These are phyloP conservation scores for Teratosphaeria pseudoeucalypti DNA, from an alignment of 2,329 filamentous ascomycete species.

Conservation along the genomic window DNA sequence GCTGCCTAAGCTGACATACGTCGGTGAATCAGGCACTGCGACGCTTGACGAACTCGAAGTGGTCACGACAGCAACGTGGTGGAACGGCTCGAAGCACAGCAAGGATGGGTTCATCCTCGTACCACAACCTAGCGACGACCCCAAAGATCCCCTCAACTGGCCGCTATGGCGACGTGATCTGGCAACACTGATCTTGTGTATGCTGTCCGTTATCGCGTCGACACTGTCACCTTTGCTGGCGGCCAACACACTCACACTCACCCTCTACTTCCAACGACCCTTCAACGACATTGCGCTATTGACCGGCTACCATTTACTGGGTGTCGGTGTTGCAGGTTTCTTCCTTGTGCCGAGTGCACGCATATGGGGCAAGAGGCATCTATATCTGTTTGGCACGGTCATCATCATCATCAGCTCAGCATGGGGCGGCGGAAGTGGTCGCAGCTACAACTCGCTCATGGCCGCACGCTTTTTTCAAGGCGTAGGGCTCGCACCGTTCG, in stretches of 20 bases:
- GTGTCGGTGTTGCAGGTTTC: slow-evolving; percentile 69
- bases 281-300: slow-evolving; percentile 72
- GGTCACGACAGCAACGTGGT: background rate
- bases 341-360: slow-evolving; percentile 79
- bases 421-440: slow-evolving; percentile 64
- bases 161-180: slow-evolving; percentile 75
- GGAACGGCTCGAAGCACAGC: slow-evolving; percentile 13
- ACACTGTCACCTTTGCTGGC: slow-evolving; percentile 79
- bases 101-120: slow-evolving; percentile 52
- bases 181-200: slow-evolving; percentile 67
- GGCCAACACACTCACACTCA: slow-evolving; percentile 72
- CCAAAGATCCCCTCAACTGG: slow-evolving; percentile 86
- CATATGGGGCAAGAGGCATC: slow-evolving; percentile 86
- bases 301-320: slow-evolving; percentile 79
- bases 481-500: slow-evolving; percentile 76
- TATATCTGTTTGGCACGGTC: slow-evolving; percentile 67
- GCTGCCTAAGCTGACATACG: background rate
- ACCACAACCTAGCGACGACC: slow-evolving; percentile 83
- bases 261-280: slow-evolving; percentile 51
- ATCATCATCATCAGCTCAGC: slow-evolving; percentile 63
- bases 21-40: slow-evolving; percentile 28
- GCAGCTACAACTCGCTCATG: slow-evolving; percentile 60
- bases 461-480: slow-evolving; percentile 79
- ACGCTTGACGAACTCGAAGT: slow-evolving; percentile 29
- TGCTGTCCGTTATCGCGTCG: slow-evolving; percentile 73